These are phyloP conservation scores for Amphibolis antarctica DNA, from an alignment of 106 monocot species.

Conservation along the genomic window DNA sequence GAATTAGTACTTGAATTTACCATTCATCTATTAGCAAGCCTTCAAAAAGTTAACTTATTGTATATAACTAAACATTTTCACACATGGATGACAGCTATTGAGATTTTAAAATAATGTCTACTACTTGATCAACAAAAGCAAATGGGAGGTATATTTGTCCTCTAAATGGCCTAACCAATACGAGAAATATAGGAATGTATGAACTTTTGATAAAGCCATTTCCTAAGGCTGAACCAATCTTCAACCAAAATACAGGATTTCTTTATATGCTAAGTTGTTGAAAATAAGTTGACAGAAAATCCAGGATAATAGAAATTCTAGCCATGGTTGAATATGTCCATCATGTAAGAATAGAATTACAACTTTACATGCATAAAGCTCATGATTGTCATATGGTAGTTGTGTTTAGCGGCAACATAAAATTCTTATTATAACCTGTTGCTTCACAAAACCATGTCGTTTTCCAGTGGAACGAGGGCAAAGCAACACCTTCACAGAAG, in stretches of 20 bases:
- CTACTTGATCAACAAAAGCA: too few relatives aligned
- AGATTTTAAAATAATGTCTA: neutral
- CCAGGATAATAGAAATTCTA: neutral
- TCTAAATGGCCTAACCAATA: too few relatives aligned
- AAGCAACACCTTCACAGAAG: constrained; percentile 78
- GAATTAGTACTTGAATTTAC: neutral
- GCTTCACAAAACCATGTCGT: constrained; percentile 60
- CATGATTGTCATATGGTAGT: neutral
- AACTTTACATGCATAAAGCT: too few relatives aligned
- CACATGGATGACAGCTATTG: neutral
- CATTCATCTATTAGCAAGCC: neutral
- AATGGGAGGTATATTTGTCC: too few relatives aligned
- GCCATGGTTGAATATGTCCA: neutral
- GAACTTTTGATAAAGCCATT: too few relatives aligned
- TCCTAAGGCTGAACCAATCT: too few relatives aligned
- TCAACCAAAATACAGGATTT: too few relatives aligned
- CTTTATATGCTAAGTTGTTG: too few relatives aligned
- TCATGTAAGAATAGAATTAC: neutral
- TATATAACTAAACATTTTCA: neutral
- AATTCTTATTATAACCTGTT: constrained; percentile 34
- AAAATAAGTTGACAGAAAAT: neutral
- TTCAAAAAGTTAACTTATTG: neutral
- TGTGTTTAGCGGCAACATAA: neutral
- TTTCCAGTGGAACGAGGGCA: constrained; percentile 85
- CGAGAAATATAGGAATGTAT: too few relatives aligned